phyloP scores from a whole-genome alignment of 1,284 basidiomycete genomes.

The Trametes versicolor region DNA sequence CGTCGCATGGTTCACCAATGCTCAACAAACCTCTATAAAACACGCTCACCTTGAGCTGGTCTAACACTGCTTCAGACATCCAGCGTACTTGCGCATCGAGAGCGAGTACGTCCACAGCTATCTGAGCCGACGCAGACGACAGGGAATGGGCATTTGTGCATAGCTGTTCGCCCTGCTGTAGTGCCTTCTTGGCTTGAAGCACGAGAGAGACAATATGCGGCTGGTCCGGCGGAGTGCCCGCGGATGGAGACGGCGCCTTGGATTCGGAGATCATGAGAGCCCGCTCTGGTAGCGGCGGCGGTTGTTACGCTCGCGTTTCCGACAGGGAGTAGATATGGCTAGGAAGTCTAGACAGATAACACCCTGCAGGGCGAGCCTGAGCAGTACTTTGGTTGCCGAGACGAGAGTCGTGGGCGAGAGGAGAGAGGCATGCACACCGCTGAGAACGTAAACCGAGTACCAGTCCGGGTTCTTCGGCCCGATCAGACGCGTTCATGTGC shows the following conservation, averaged over 20 bases:
- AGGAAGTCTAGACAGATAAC: too few species aligned
- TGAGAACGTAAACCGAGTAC: neutral
- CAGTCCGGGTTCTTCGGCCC: constrained; percentile 15
- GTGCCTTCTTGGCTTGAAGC: constrained; percentile 80
- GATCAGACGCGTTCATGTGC: constrained; percentile 10
- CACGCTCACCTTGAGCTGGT: constrained; percentile 72
- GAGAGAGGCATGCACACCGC: neutral
- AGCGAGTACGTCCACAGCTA: constrained; percentile 73
- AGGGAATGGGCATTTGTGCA: constrained; percentile 70
- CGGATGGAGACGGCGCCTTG: constrained; percentile 12
- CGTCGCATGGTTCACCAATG: neutral
- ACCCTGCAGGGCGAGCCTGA: too few species aligned
- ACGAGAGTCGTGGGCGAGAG: too few species aligned
- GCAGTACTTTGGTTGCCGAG: too few species aligned
- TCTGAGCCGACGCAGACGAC: constrained; percentile 68
- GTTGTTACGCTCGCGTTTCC: too few species aligned
- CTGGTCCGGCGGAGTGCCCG: constrained; percentile 31
- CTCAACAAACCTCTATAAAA: neutral
- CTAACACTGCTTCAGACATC: constrained; percentile 74
- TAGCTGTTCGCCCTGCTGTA: constrained; percentile 77
- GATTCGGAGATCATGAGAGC: neutral
- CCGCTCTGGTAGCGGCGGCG: too few species aligned
- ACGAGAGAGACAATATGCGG: constrained; percentile 75
- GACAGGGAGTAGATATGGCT: too few species aligned
- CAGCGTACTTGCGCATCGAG: constrained; percentile 81